Evolutionary conservation across 495 filamentous ascomycete genomes (phyloP), one percentile per base, ranked within the genome.

Genomic region (Filosporella fistucella): DNA sequence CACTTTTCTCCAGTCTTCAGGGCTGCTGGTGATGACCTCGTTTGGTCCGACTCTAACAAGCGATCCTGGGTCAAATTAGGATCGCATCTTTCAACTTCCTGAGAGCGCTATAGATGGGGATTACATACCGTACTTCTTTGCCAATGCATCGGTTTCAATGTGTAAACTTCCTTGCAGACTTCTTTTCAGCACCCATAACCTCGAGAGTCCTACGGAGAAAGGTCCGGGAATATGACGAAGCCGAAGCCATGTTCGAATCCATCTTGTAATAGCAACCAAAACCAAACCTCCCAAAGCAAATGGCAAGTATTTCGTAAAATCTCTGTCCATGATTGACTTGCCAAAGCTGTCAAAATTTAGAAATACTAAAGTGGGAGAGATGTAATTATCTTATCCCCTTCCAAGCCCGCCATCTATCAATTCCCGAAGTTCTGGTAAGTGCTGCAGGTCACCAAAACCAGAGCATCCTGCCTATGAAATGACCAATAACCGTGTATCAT

Each of bases 11-110:
- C 58, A 36, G 1, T 60, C 49, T 2, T 65, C 64, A 8, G 67
- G 65, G 44, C 71, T 68, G 24, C 57, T 58, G 14, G 60, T 64
- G 34, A 75, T 34, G 38, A 75, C 48, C 36, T 64, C 49, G 32
- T 70, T 68, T 11, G 71, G 69, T 9, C 66, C 69, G 38, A 72
- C 66, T 14, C 71, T 59, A 3, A 62, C 68, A 8, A 72, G 49
- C 2, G 67, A 49, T 4, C 68, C 67, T 70, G 41, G 7, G 17
- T 28, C 17, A 25, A 18, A 20, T 39, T 36, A 40, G 29, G 28
- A 24, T 12, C 18, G 34, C 22, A 23, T 9, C 37, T 5, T 38
- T 29, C 13, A 22, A 17, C 17, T 9, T 14, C 18, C 26, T n/a
- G 24, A 32, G 20, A 24, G 14, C 8, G 43, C 14, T 11, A 48